Evolutionary conservation across 225 moss, liverwort and hornwort genomes (phyloP), one percentile per base, ranked within the genome.

Genomic region (Sphagnum contortum): DNA sequence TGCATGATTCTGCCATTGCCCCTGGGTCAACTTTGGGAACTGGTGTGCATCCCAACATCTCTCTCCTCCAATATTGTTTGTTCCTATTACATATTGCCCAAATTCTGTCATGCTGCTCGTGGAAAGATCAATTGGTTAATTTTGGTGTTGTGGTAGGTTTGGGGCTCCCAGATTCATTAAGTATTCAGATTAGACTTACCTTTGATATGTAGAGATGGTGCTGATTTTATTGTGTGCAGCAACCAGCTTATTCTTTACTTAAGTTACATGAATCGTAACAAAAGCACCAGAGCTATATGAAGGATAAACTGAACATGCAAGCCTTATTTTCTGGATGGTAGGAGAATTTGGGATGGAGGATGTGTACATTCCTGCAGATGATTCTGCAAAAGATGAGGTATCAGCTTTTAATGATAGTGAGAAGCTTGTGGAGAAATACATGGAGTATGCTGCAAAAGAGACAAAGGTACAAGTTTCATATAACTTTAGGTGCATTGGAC

Each of bases 271-370:
- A 29, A 29, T 29, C 29, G 29, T 29, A 29, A 29, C 29, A 29
- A 29, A 29, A 29, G 29, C 29, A 29, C 29, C 29, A 29, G 29
- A 29, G 29, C 29, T 29, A n/a, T 58, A n/a, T 58, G 57, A 58
- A 2, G 12, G 57, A 4, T n/a, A 58, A 58, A 58, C 29, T 58
- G 0, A 12, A 58, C 12, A 12, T 58, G 11, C 29, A 12, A 50
- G 49, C 48, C 12, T 49, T 71, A 12, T 52, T 29, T 12, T 64
- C 3, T 53, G 66, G 50, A 65, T 70, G 52, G 63, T 68, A 95
- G 92, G 96, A 4, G 75, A 92, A 60, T 98, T 98, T 44, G 96
- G 92, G n/a, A 85, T 89, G 8, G 96, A 98, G 69, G 96, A 92
- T 59, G 90, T 89, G 52, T 92, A 87, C 44, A 57, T 85, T 4